Evolutionary conservation across 2,329 filamentous ascomycete species (phyloP).

Genomic region (Samsoniella hepiali): DNA sequence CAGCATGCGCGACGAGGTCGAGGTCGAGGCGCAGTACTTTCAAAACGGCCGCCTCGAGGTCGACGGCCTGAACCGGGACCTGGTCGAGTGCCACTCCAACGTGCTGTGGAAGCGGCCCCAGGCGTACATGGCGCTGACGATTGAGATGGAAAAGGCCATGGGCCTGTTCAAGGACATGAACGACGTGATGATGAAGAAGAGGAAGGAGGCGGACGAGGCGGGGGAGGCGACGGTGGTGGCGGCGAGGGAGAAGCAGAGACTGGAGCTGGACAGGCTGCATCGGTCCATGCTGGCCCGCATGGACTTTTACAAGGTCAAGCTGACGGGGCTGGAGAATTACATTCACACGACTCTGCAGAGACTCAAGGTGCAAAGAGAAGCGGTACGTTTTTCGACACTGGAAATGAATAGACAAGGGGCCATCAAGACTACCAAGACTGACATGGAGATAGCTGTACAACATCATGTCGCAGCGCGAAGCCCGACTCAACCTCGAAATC

Average conservation of each 20-base stretch:
- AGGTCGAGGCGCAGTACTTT: slow-evolving; percentile 53
- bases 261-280: slow-evolving; percentile 45
- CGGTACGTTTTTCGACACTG: slow-evolving; percentile 40
- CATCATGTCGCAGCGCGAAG: slow-evolving; percentile 63
- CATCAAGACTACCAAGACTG: no score
- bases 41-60: slow-evolving; percentile 52
- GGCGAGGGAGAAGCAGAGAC: slow-evolving; percentile 29
- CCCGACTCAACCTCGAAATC: slow-evolving; percentile 61
- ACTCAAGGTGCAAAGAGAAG: slow-evolving; percentile 58
- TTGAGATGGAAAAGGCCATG: slow-evolving; percentile 49
- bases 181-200: slow-evolving; percentile 23
- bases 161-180: slow-evolving; percentile 37
- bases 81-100: slow-evolving; percentile 61
- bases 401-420: neutral
- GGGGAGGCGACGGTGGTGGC: slow-evolving; percentile 1
- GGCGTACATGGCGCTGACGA: slow-evolving; percentile 54
- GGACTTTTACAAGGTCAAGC: slow-evolving; percentile 59
- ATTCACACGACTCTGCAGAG: slow-evolving; percentile 60
- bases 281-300: slow-evolving; percentile 51
- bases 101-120: slow-evolving; percentile 62
- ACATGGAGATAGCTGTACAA: slow-evolving; percentile 52
- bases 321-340: slow-evolving; percentile 61
- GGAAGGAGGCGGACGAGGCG: slow-evolving; percentile 14
- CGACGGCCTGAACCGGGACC: slow-evolving; percentile 57
- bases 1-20: slow-evolving; percentile 58